A percentile compares a stretch with the other conserved stretches of the same genome.
Conservation (phyloP, 345 rosid species). For the Pistacia integerrima region DNA sequence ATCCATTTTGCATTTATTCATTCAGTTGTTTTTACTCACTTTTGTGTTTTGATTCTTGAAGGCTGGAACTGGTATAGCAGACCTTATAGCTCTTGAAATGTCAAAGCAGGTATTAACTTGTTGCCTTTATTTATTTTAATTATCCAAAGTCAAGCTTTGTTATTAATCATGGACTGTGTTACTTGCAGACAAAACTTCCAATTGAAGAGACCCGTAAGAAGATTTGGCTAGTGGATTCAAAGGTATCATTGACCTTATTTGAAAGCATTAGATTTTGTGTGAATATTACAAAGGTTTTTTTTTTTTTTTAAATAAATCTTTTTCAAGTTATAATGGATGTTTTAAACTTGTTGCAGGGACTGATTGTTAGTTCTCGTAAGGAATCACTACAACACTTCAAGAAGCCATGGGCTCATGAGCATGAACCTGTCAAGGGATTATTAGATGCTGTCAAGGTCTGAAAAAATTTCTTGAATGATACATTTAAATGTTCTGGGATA, state of each 20-base stretch:
- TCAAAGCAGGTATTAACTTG: conserved; percentile 51
- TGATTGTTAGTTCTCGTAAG: conserved; percentile 70
- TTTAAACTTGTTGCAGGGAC: conserved; percentile 55
- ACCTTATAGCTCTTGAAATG: conserved; percentile 89
- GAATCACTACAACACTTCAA: conserved; percentile 92
- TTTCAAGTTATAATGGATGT: not conserved
- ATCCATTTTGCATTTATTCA: not conserved
- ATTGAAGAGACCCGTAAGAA: conserved; percentile 81
- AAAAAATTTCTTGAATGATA: conserved; percentile 12
- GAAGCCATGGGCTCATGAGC: conserved; percentile 95
- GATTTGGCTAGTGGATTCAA: conserved; percentile 98
- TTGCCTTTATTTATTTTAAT: conserved; percentile 6
- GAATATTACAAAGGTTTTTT: not conserved
- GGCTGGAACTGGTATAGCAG: conserved; percentile 99
- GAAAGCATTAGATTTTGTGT: conserved; percentile 2
- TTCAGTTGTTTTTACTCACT: not conserved
- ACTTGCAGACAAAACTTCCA: conserved; percentile 56
- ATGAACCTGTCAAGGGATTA: conserved; percentile 70
- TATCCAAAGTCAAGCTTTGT: conserved; percentile 16
- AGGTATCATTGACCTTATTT: conserved; percentile 44
- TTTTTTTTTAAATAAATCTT: not conserved
- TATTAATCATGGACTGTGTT: conserved; percentile 22
- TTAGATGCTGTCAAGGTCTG: conserved; percentile 76
- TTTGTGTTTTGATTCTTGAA: conserved; percentile 30
- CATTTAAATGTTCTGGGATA: not conserved